Conservation (phyloP, 2,329 filamentous ascomycete species). For the Ophiocordyceps camponoti-floridani region DNA sequence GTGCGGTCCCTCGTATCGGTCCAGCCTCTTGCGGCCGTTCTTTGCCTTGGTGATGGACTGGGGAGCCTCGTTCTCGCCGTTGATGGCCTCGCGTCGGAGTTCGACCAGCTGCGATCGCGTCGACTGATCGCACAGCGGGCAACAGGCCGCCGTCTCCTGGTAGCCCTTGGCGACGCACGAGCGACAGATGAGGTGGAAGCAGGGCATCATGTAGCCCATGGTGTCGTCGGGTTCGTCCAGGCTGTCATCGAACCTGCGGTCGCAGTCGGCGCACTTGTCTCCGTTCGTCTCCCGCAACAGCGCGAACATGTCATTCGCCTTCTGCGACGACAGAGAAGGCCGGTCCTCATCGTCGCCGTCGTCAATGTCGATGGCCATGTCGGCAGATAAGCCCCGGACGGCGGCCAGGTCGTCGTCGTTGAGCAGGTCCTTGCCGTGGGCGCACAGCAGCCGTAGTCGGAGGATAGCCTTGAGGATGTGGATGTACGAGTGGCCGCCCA, state of each 20-base stretch:
- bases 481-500: conserved; percentile 79
- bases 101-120: conserved; percentile 48
- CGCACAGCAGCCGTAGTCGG: conserved; percentile 75
- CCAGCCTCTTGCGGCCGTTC: conserved; percentile 32
- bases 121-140: conserved; percentile 48
- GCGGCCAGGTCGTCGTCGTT: conserved; percentile 66
- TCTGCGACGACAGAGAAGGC: conserved; percentile 42
- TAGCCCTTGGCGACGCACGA: conserved; percentile 45
- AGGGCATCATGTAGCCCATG: conserved; percentile 67
- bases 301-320: conserved; percentile 72
- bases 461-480: conserved; percentile 86
- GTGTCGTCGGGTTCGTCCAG: conserved; percentile 32
- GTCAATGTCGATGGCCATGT: conserved; percentile 78
- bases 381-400: conserved; percentile 64
- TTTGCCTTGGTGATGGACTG: conserved; percentile 13
- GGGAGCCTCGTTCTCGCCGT: conserved; percentile 36
- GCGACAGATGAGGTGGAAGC: conserved; percentile 71
- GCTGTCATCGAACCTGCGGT: conserved; percentile 36
- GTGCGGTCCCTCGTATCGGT: conserved; percentile 67
- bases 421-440: conserved; percentile 82
- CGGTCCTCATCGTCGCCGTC: conserved; percentile 48
- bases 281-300: conserved; percentile 69
- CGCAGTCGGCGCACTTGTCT: conserved; percentile 56
- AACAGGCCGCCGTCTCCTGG: conserved; percentile 31
- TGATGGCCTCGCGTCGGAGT: conserved; percentile 45